Conservation (phyloP, 208 protist genomes). For the Trypanosoma lewisi region DNA sequence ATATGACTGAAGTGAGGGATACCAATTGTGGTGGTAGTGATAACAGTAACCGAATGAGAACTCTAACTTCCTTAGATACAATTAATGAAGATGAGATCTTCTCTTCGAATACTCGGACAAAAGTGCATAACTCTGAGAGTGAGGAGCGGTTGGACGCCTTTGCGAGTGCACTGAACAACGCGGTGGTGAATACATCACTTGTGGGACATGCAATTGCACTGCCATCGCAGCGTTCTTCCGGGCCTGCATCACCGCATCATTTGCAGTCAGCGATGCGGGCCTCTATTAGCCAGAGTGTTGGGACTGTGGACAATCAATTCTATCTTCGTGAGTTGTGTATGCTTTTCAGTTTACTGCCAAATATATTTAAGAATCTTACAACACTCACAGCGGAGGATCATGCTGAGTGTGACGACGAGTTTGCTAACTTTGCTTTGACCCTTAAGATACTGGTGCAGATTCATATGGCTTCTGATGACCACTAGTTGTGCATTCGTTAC, state of each 20-base stretch:
- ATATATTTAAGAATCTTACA: slow-evolving; percentile 51
- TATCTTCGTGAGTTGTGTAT: slow-evolving; percentile 71
- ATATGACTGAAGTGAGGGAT: neutral
- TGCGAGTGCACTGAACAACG: neutral
- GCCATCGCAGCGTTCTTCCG: neutral
- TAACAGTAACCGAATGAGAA: neutral
- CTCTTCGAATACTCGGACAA: neutral
- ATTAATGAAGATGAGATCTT: neutral
- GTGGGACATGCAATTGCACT: slow-evolving; percentile 1
- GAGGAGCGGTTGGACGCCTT: neutral
- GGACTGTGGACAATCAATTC: slow-evolving; percentile 35
- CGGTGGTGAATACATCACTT: slow-evolving; percentile 14
- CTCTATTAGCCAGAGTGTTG: slow-evolving; percentile 22
- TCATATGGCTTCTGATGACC: slow-evolving; percentile 73
- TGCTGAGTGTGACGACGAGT: slow-evolving; percentile 41
- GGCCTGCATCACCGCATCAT: neutral
- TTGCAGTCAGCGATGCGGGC: neutral
- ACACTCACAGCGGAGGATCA: slow-evolving; percentile 55
- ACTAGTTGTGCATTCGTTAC: neutral
- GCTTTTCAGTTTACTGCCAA: slow-evolving; percentile 56
- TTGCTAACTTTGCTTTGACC: slow-evolving; percentile 54
- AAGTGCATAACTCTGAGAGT: neutral
- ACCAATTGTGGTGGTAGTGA: neutral
- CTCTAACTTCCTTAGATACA: neutral
- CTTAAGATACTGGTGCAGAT: slow-evolving; percentile 72